Base-by-base conservation (phyloP, 1,284 basidiomycete genomes). In the Wolfiporia cocos region DNA sequence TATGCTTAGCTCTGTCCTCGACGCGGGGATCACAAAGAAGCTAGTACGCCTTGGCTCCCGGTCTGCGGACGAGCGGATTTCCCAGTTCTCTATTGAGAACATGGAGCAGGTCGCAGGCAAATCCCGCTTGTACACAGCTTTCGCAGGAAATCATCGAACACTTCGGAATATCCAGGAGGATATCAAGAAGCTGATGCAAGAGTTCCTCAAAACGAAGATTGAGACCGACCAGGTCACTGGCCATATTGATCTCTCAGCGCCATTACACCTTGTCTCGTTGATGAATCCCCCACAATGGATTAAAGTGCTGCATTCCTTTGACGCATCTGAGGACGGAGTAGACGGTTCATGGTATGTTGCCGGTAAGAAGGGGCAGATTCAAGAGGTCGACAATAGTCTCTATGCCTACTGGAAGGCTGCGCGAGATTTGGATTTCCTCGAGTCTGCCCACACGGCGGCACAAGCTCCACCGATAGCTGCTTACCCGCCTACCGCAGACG, bases 1-100 rank as follows among this genome's bases (percentile, higher is more conserved):
- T 46, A 72, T 86, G 58, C 64, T 87, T 3, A 62, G 65, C 6
- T 74, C 75, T 0, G 68, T 85, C 2, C 63, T 86, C 2, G 77
- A 86, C 47, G 72, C 71, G 0, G 58, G 59, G 0, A 83, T 88
- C 41, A 85, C 82, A 0, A 59, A 63, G 1, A 69, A 75, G 29
- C 69, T 88, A 19, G 73, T 85, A 9, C 75, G 84, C 2, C 63
- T 86, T 3, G 86, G 85, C 0, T 70, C 74, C 15, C 68, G 77
- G 6, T 73, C 76, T 5, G 64, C 73, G 1, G 78, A 86, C 43
- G 76, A 81, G 42, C 63, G 70, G 4, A 74, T 86, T 18, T 62
- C 71, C 2, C 37, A 74, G 34, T 81, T 68, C 52, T 76, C 74
- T 1, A 67, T 85, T n/a, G 75, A 81, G 42, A 67, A 62, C 1